Evolutionary conservation across 345 rosid genomes (phyloP).

Genomic region (Geranium rotundifolium): DNA sequence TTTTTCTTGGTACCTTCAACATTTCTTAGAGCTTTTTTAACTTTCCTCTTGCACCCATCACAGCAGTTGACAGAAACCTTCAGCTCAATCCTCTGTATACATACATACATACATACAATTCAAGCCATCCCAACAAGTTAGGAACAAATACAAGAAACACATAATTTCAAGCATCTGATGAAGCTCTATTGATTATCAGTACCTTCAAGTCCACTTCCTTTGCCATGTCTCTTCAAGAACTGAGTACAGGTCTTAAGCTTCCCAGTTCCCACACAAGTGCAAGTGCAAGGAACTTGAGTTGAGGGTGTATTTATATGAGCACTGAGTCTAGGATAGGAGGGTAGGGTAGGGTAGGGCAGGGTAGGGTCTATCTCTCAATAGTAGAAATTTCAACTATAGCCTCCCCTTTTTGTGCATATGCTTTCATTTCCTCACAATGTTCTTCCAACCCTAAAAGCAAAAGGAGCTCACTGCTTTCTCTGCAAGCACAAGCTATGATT

Average conservation of each 20-base stretch:
- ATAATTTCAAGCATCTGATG: background rate
- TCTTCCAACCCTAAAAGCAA: conserved; percentile 31
- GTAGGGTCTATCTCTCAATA: background rate
- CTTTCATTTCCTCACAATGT: background rate
- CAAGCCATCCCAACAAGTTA: background rate
- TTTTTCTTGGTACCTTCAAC: conserved; percentile 31
- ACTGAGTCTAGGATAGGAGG: too few relatives aligned
- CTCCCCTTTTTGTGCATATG: conserved; percentile 18
- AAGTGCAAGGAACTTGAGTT: background rate
- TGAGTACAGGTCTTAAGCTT: background rate
- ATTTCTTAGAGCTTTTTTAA: conserved; percentile 33
- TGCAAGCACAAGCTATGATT: conserved; percentile 21
- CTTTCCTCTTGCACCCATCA: conserved; percentile 60
- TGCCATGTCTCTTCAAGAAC: conserved; percentile 22
- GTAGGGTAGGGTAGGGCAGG: background rate
- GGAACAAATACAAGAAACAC: background rate
- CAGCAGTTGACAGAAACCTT: conserved; percentile 49
- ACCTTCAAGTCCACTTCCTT: conserved; percentile 40
- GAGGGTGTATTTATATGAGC: conserved; percentile 25
- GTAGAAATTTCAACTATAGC: conserved; percentile 16
- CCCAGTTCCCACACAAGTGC: background rate
- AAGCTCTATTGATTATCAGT: background rate
- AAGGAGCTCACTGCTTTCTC: conserved; percentile 24
- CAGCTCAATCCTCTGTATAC: conserved; percentile 43
- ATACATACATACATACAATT: background rate